Evolutionary conservation across 164 flowering plant genomes (phyloP).

Genomic region (Aristolochia californica): DNA sequence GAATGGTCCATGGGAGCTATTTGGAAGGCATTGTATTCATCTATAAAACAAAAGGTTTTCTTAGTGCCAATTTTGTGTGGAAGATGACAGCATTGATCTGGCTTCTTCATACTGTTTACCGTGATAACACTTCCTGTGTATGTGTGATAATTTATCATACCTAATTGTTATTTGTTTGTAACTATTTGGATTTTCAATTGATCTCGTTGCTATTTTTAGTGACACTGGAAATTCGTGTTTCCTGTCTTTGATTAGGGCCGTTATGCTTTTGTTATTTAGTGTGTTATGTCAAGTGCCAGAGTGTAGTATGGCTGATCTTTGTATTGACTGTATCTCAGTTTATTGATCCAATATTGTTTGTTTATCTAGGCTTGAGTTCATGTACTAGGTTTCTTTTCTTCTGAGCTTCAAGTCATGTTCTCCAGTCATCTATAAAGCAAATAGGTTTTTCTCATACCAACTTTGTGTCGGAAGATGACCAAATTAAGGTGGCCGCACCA

Average conservation of each 20-base stretch:
- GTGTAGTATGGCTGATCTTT: background rate
- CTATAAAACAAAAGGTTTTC: constrained; percentile 5
- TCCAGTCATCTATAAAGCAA: constrained; percentile 5
- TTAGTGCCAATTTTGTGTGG: constrained; percentile 34
- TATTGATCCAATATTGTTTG: background rate
- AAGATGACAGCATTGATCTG: constrained; percentile 30
- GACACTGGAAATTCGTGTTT: too few relatives aligned
- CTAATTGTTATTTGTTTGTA: too few relatives aligned
- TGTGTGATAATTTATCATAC: too few relatives aligned
- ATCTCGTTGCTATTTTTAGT: too few relatives aligned
- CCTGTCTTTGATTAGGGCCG: too few relatives aligned
- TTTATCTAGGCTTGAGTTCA: background rate
- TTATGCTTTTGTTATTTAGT: too few relatives aligned
- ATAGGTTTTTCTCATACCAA: constrained; percentile 10
- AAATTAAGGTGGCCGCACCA: constrained; percentile 10
- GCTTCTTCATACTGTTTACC: constrained; percentile 4
- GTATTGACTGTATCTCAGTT: background rate
- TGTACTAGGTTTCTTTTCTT: background rate
- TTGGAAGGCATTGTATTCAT: background rate
- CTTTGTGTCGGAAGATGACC: constrained; percentile 56
- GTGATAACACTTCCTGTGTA: too few relatives aligned
- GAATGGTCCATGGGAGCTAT: too few relatives aligned
- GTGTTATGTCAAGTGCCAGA: background rate
- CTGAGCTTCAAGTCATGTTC: background rate
- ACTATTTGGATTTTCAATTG: too few relatives aligned